Evolutionary conservation across 139 green algal genomes (phyloP).

Genomic region (Limnomonas spitsbergensis): DNA sequence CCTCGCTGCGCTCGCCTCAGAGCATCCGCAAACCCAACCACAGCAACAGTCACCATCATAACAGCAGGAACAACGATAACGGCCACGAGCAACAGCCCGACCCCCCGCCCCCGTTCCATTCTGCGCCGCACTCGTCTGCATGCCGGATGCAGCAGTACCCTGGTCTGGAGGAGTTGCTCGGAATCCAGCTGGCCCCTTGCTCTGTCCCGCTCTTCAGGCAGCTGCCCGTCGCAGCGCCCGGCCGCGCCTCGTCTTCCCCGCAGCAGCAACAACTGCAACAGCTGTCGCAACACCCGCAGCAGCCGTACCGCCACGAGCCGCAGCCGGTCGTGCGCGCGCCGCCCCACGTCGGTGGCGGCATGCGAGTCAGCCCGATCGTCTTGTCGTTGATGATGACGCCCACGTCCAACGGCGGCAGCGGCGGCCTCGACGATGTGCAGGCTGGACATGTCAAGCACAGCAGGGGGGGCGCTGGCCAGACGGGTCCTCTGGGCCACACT

Average conservation of each 20-base stretch:
- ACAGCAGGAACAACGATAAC: not conserved
- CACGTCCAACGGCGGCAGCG: not conserved
- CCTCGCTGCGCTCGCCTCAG: not conserved
- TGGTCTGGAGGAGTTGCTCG: not conserved
- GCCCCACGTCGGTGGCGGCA: not conserved
- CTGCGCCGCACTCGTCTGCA: not conserved
- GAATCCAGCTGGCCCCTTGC: slow-evolving; percentile 10
- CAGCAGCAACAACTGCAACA: not conserved
- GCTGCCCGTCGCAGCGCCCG: not conserved
- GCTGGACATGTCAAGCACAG: not conserved
- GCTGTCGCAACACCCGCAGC: too few species aligned
- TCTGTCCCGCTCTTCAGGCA: slow-evolving; percentile 10
- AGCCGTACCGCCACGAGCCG: not conserved
- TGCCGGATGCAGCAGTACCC: not conserved
- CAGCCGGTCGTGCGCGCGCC: not conserved
- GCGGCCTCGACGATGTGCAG: not conserved
- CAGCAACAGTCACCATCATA: not conserved
- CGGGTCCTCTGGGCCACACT: too few species aligned
- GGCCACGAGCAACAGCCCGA: too few species aligned
- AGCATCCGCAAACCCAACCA: not conserved
- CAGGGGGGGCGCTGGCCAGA: not conserved
- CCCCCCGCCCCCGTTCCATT: not conserved
- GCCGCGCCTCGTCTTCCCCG: not conserved
- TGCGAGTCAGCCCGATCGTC: not conserved
- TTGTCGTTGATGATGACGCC: slow-evolving; percentile 3